phyloP scores from a whole-genome alignment of 2,329 filamentous ascomycete species.

The Neonectria magnoliae region DNA sequence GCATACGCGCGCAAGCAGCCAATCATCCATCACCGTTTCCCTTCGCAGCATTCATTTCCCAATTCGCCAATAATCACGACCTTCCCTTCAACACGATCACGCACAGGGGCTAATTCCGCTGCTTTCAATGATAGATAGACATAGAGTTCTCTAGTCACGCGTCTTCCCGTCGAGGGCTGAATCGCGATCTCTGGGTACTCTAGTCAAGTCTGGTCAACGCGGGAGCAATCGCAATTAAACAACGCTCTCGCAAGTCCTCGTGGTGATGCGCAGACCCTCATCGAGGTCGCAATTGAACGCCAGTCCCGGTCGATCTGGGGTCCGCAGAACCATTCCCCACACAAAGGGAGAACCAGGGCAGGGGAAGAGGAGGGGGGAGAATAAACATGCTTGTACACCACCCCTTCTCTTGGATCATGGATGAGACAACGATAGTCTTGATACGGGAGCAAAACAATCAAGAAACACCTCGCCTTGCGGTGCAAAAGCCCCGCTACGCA shows the following conservation, averaged over 20 bases:
- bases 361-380: too few species aligned
- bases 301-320: slow-evolving; percentile 21
- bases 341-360: not conserved
- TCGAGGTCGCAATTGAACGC: slow-evolving; percentile 5
- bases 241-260: slow-evolving; percentile 18
- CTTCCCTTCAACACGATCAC: not conserved
- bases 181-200: slow-evolving; percentile 16
- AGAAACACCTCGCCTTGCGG: not conserved
- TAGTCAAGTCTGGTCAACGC: not conserved
- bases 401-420: not conserved
- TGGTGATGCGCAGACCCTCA: not conserved
- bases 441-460: slow-evolving; percentile 7
- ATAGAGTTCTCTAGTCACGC: not conserved
- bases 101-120: not conserved
- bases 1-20: not conserved
- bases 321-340: slow-evolving; percentile 7
- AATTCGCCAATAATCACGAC: not conserved
- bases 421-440: slow-evolving; percentile 5
- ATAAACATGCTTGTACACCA: not conserved
- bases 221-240: slow-evolving; percentile 23
- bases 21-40: not conserved
- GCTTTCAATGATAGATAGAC: not conserved
- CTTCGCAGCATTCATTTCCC: not conserved
- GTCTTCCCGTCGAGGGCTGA: slow-evolving; percentile 17
- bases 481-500: not conserved